Conservation (phyloP, 257 asterid species). For the Primulina tabacum region DNA sequence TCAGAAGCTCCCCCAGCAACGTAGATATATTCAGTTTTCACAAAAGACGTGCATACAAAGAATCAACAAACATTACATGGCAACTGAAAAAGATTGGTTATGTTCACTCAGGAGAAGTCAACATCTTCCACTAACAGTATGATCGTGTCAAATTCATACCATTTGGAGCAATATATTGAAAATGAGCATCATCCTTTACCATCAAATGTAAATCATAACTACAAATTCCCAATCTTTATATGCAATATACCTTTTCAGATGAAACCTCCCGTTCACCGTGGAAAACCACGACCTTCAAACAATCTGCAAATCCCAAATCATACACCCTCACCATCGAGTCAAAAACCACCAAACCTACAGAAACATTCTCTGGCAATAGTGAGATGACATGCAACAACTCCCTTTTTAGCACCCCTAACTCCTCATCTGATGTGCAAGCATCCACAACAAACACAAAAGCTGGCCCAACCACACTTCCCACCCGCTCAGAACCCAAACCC, state of each 20-base stretch:
- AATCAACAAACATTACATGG: slow-evolving; percentile 2
- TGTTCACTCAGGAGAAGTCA: slow-evolving; percentile 10
- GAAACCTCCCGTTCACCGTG: slow-evolving; percentile 80
- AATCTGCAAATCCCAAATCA: slow-evolving; percentile 76
- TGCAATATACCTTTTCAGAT: slow-evolving; percentile 58
- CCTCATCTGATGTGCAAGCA: slow-evolving; percentile 62
- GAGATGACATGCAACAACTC: slow-evolving; percentile 66
- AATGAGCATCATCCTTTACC: slow-evolving; percentile 16
- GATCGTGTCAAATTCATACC: slow-evolving; percentile 13
- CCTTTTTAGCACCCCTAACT: slow-evolving; percentile 61
- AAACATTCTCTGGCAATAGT: slow-evolving; percentile 72
- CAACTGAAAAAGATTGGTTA: slow-evolving; percentile 9
- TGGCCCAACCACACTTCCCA: slow-evolving; percentile 45
- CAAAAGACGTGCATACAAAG: slow-evolving; percentile 11
- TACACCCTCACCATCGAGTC: slow-evolving; percentile 82
- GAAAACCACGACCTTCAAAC: slow-evolving; percentile 63
- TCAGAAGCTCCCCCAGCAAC: slow-evolving; percentile 13
- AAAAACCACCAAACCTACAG: slow-evolving; percentile 87
- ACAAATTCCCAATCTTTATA: slow-evolving; percentile 13
- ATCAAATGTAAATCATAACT: slow-evolving; percentile 20
- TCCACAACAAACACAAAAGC: slow-evolving; percentile 90
- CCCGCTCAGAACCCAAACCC: slow-evolving; percentile 38
- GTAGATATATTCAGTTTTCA: slow-evolving; percentile 14
- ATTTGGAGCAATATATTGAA: slow-evolving; percentile 19
- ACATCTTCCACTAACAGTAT: neutral